Evolutionary conservation across 495 filamentous ascomycete species (phyloP).

Genomic region (Tuber umbilicatum): DNA sequence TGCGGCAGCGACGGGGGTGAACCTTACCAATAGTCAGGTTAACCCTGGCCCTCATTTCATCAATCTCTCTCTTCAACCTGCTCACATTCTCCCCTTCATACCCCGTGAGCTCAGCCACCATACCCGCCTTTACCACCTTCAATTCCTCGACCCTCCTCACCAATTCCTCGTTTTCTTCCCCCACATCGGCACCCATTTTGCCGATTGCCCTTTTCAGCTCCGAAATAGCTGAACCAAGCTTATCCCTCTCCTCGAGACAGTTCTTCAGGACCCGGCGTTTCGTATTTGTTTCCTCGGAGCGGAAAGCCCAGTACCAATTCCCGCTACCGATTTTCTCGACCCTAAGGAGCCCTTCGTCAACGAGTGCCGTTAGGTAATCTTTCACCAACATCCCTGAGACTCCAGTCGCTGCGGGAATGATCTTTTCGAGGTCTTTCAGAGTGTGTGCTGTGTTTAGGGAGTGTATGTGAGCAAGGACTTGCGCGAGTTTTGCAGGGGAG

Average conservation of each 20-base stretch:
- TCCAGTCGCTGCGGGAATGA: slow-evolving; percentile 59
- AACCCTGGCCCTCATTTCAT: slow-evolving; percentile 38
- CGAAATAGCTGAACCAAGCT: slow-evolving; percentile 42
- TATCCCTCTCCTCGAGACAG: slow-evolving; percentile 49
- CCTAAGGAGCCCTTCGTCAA: slow-evolving; percentile 54
- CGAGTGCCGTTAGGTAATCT: slow-evolving; percentile 35
- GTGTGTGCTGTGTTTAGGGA: slow-evolving; percentile 59
- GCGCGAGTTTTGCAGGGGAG: slow-evolving; percentile 55
- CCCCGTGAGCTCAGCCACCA: slow-evolving; percentile 50
- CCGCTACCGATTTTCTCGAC: slow-evolving; percentile 75
- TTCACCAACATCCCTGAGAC: slow-evolving; percentile 40
- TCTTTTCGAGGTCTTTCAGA: slow-evolving; percentile 70
- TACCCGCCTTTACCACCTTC: slow-evolving; percentile 50
- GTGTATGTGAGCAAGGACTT: slow-evolving; percentile 60
- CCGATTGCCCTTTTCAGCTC: slow-evolving; percentile 46
- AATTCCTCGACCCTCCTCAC: slow-evolving; percentile 46
- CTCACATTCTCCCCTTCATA: slow-evolving; percentile 48
- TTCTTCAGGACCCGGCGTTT: slow-evolving; percentile 49
- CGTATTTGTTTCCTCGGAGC: slow-evolving; percentile 55
- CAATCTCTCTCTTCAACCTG: slow-evolving; percentile 47
- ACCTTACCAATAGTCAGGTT: slow-evolving; percentile 31
- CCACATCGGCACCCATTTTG: slow-evolving; percentile 43
- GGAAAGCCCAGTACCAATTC: slow-evolving; percentile 78
- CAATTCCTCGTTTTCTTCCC: slow-evolving; percentile 44
- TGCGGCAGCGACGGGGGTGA: not conserved